A percentile compares a stretch with the other conserved stretches of the same genome.
Conservation (phyloP, 2,329 filamentous ascomycete genomes). For the Penicillium sp. region DNA sequence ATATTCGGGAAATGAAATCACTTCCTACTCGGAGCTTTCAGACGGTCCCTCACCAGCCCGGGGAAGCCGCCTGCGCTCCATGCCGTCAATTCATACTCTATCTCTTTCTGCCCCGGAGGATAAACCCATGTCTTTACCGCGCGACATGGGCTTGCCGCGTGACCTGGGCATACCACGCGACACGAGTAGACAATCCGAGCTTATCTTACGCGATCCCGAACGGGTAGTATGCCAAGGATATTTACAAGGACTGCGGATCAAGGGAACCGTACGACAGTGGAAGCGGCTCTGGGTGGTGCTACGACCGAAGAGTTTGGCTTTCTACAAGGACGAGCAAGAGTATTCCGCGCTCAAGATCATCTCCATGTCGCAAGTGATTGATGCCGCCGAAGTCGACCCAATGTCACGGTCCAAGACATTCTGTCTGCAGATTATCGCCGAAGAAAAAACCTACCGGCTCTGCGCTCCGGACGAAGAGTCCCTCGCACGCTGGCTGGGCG, state of each 20-base stretch:
- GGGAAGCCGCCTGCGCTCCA: slow-evolving; percentile 29
- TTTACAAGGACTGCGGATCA: slow-evolving; percentile 79
- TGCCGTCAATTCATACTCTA: slow-evolving; percentile 29
- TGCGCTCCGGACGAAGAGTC: slow-evolving; percentile 77
- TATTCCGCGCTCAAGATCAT: slow-evolving; percentile 84
- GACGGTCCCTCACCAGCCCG: slow-evolving; percentile 48
- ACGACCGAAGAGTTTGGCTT: slow-evolving; percentile 75
- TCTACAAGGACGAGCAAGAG: slow-evolving; percentile 92
- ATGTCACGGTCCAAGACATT: slow-evolving; percentile 78
- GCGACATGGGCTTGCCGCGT: slow-evolving; percentile 54
- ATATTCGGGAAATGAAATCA: slow-evolving; percentile 65
- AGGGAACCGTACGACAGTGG: slow-evolving; percentile 81
- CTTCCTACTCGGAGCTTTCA: slow-evolving; percentile 84
- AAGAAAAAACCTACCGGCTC: slow-evolving; percentile 80
- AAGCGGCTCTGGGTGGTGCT: slow-evolving; percentile 93
- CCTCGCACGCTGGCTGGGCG: slow-evolving; percentile 79
- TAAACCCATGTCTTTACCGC: slow-evolving; percentile 35
- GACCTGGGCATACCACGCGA: slow-evolving; percentile 58
- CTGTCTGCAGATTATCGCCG: slow-evolving; percentile 90
- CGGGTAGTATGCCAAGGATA: slow-evolving; percentile 93
- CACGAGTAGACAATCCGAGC: slow-evolving; percentile 60
- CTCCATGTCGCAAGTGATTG: slow-evolving; percentile 73
- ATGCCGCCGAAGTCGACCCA: slow-evolving; percentile 89
- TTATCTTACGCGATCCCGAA: slow-evolving; percentile 66
- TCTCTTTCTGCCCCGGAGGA: slow-evolving; percentile 29